Evolutionary conservation across 2,329 filamentous ascomycete species (phyloP).

Genomic region (Beauveria medogensis): DNA sequence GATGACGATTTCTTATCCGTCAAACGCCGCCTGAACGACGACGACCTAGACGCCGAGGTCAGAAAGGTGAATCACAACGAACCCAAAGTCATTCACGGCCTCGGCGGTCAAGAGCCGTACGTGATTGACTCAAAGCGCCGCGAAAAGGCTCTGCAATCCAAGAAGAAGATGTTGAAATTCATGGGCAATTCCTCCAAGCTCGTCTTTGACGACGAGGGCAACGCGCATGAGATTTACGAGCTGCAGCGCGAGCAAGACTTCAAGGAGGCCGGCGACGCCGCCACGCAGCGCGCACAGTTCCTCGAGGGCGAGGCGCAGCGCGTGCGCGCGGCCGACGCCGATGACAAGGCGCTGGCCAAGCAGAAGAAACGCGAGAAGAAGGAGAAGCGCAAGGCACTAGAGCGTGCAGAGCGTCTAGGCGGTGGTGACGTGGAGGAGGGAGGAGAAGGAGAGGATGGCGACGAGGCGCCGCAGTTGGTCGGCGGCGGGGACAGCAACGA

Average conservation of each 20-base stretch:
- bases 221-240: constrained; percentile 77
- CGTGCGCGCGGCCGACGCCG: constrained; percentile 66
- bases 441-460: constrained; percentile 28
- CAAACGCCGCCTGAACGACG: constrained; percentile 75
- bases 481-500: constrained; percentile 40
- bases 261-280: constrained; percentile 62
- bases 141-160: constrained; percentile 89
- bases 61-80: constrained; percentile 33
- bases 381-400: constrained; percentile 61
- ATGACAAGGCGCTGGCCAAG: constrained; percentile 74
- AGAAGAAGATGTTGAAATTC: constrained; percentile 88
- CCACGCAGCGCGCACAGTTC: constrained; percentile 69
- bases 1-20: constrained; percentile 80
- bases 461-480: constrained; percentile 26
- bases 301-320: constrained; percentile 65
- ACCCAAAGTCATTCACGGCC: constrained; percentile 55
- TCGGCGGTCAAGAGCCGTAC: constrained; percentile 64
- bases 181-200: constrained; percentile 80
- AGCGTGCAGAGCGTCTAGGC: constrained; percentile 34
- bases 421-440: constrained; percentile 40
- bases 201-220: constrained; percentile 87
- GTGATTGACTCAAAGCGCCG: constrained; percentile 90
- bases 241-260: constrained; percentile 82
- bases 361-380: constrained; percentile 71
- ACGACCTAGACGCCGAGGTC: constrained; percentile 49